These are phyloP conservation scores for Breynia disticha DNA, from an alignment of 441 rosid genomes.

Conservation along the genomic window DNA sequence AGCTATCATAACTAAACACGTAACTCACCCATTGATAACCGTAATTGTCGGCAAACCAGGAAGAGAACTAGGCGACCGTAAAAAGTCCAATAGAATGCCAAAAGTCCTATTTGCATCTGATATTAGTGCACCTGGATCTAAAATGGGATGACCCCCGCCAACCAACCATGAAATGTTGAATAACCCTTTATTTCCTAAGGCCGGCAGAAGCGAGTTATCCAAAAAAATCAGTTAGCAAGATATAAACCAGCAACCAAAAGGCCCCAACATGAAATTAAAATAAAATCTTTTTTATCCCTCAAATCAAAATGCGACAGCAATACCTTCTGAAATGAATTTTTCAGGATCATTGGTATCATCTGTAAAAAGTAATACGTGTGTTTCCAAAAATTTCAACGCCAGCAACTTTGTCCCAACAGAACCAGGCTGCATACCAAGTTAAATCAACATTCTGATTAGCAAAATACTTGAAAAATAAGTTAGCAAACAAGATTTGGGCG, in stretches of 20 bases:
- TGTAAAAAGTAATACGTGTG: conserved; percentile 65
- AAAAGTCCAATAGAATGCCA: conserved; percentile 48
- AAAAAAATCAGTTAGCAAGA: conserved; percentile 2
- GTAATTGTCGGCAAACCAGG: conserved; percentile 68
- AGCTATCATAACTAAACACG: not conserved
- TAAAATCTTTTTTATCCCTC: conserved; percentile 10
- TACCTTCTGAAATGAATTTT: conserved; percentile 57
- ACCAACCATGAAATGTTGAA: conserved; percentile 76
- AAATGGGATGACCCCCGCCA: conserved; percentile 70
- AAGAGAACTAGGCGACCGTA: conserved; percentile 49
- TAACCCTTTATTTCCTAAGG: conserved; percentile 41
- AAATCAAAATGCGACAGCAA: conserved; percentile 10
- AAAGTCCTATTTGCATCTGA: conserved; percentile 70
- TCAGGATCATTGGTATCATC: conserved; percentile 59
- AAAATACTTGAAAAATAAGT: conserved; percentile 3
- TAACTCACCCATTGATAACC: conserved; percentile 79
- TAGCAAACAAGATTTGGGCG: not conserved
- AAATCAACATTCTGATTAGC: conserved; percentile 19
- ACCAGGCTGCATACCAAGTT: conserved; percentile 60
- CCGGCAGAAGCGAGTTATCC: not conserved
- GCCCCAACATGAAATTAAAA: not conserved
- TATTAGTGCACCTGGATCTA: conserved; percentile 58
- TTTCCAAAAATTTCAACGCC: conserved; percentile 93
- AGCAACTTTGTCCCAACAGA: conserved; percentile 61
- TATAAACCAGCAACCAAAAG: conserved; percentile 7